Base-by-base conservation (phyloP, 1,284 basidiomycete species). In the Porogramme epimiltina region DNA sequence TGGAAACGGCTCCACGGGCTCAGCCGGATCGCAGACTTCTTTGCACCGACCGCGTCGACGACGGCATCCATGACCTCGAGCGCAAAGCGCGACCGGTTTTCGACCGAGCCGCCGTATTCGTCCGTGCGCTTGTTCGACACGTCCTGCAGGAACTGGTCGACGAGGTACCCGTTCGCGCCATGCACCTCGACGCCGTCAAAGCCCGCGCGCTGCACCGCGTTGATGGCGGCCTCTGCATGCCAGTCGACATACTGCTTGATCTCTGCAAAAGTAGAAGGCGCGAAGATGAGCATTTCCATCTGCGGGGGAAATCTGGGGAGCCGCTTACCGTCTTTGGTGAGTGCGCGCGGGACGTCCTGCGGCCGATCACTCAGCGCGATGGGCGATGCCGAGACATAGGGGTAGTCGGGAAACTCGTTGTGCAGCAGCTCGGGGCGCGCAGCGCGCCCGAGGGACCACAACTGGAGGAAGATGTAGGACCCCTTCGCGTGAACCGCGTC, bases 21-120 rank as follows among this genome's bases (percentile, higher is more conserved):
- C 59, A 64, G 37, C 49, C 55, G 73, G 52, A 87, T 73, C 2
- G 71, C 80, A 3, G 76, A 73, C 39, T 71, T 66, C 19, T 71
- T 64, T 15, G 61, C 59, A 0, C 77, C 77, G 15, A 79, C 57
- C 10, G 66, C 70, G 3, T 65, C 45, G 0, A 58, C 64, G 8
- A 79, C 75, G 1, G 78, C 74, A 19, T 79, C 73, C 3, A 81
- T 65, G 23, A 82, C 71, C 58, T 74, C 73, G 58, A 82, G 67
- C 2, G 70, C 59, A 51, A 85, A 84, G 13, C 77, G 68, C 1
- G 68, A 56, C 19, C 83, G 70, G 62, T 83, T 84, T 64, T 81
- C 78, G 24, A 81, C 51, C 3, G 72, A 72, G 3, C 82, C 83
- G 10, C 83, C 83, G 63, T 82, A 87, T 42, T 73, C 68, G 66